Evolutionary conservation across 192 early-diverging fungal genomes (phyloP), one percentile per base, ranked within the genome.

Genomic region (Chytriomyces confervae): DNA sequence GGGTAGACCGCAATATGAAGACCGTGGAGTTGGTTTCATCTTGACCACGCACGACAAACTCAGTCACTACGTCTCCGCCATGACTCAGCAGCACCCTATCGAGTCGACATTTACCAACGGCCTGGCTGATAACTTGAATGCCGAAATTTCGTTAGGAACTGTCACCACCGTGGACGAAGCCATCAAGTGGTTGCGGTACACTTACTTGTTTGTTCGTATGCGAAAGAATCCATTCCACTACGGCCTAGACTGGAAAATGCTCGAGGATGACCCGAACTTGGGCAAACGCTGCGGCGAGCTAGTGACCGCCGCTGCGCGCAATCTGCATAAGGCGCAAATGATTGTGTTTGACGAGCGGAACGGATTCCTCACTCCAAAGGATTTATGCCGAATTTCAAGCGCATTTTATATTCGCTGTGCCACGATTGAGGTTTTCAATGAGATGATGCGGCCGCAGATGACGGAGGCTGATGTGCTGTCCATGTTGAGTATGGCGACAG

Each of bases 11-110:
- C 87, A 93, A 83, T 97, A 94, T 80, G 97, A 99, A 83, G 87
- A 91, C 16, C 90, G 93, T 61, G 95, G 97, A 76, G 93, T 95
- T 18, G 97, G 95, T n/a, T 95, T 92, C 76, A 98, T 99, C 74
- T 69, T 98, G 57, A 98, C 98, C 3, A 91, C 93, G 1, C 94
- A 96, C 69, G 98, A 98, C 82, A 94, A 95, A 72, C 86, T 99
- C 20, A 77, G 87, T 11, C 96, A 98, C 79, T 99, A 99, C 77
- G 90, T 99, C 8, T 92, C 94, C 16, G 90, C 93, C 5, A 95
- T 99, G 84, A 98, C 95, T 5, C 93, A 95, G 83, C 96, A 98
- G 83, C 92, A 95, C 72, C 96, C 98, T 7, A 99, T 99, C 72
- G 98, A 99, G 86, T 96, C 94, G 3, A 87, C 83, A 65, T 99